phyloP scores from a whole-genome alignment of 768 basidiomycete genomes.

The Leccinum arenicola region DNA sequence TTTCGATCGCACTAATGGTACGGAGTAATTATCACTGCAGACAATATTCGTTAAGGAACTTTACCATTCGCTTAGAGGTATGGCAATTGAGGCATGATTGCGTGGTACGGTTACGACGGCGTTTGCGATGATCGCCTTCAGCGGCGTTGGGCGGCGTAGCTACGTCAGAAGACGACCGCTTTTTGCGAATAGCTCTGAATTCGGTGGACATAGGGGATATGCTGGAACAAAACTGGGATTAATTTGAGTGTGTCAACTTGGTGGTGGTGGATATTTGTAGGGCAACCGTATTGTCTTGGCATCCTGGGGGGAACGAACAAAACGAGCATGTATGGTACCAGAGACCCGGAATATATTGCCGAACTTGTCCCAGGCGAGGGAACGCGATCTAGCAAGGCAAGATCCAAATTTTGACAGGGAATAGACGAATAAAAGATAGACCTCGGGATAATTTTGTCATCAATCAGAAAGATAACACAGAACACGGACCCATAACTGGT shows the following conservation, averaged over 20 bases:
- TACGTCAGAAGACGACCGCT: constrained; percentile 25
- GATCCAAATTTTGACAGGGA: constrained; percentile 7
- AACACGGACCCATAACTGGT: constrained; percentile 16
- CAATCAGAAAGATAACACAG: constrained; percentile 12
- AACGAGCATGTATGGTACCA: constrained; percentile 3
- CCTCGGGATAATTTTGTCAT: constrained; percentile 16
- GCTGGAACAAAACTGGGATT: constrained; percentile 2
- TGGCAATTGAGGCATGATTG: constrained; percentile 75
- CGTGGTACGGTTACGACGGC: constrained; percentile 69
- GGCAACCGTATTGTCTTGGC: constrained; percentile 23
- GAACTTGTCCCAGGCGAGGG: constrained; percentile 5
- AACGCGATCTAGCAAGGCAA: constrained; percentile 15
- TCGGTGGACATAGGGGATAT: constrained; percentile 28
- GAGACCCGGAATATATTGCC: constrained; percentile 10
- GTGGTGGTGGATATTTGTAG: constrained; percentile 28
- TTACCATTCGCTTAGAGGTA: constrained; percentile 70
- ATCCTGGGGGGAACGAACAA: constrained; percentile 2
- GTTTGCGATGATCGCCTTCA: constrained; percentile 55
- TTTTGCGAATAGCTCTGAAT: constrained; percentile 27
- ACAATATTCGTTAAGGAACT: constrained; percentile 3
- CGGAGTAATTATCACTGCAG: not conserved
- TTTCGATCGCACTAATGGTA: constrained; percentile 43
- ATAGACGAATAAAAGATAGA: constrained; percentile 10
- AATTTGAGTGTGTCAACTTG: not conserved
- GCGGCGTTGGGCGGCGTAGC: constrained; percentile 28